phyloP scores from a whole-genome alignment of 805 yeast genomes.

The Blastobotrys chiropterorum region DNA sequence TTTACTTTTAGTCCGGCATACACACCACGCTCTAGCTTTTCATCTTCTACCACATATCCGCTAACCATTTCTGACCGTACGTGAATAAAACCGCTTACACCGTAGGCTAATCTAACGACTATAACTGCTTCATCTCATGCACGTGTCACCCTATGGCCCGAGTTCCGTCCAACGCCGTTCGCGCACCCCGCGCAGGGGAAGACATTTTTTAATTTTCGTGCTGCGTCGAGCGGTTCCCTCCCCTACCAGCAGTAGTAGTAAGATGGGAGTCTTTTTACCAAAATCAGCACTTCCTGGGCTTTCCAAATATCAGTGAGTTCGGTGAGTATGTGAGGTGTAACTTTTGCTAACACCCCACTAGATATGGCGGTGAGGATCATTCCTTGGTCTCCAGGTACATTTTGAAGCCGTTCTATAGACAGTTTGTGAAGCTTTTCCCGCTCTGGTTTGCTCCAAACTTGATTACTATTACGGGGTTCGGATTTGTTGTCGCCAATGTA shows the following conservation, averaged over 20 bases:
- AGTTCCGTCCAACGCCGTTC: neutral
- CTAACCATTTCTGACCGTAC: too few species aligned
- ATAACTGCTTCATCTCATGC: too few species aligned
- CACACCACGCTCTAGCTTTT: too few species aligned
- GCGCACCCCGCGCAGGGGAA: neutral
- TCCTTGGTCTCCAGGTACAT: slow-evolving; percentile 69
- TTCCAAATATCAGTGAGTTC: slow-evolving; percentile 45
- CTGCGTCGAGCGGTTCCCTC: neutral
- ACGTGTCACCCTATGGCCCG: neutral
- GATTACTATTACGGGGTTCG: slow-evolving; percentile 73
- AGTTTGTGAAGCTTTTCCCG: slow-evolving; percentile 72
- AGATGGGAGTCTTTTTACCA: slow-evolving; percentile 65
- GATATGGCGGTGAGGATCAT: slow-evolving; percentile 59
- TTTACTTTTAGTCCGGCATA: too few species aligned
- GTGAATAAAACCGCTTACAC: too few species aligned
- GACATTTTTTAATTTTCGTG: neutral
- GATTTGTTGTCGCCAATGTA: slow-evolving; percentile 62
- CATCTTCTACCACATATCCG: too few species aligned
- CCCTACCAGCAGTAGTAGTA: neutral
- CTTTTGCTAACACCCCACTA: slow-evolving; percentile 7
- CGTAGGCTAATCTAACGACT: too few species aligned
- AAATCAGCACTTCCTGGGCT: slow-evolving; percentile 43
- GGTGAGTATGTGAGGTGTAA: neutral
- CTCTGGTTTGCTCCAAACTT: slow-evolving; percentile 79
- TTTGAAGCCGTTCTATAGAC: slow-evolving; percentile 76